Evolutionary conservation across 108 stramenopile genomes (phyloP).

Genomic region (Stephanodiscus minutulus): DNA sequence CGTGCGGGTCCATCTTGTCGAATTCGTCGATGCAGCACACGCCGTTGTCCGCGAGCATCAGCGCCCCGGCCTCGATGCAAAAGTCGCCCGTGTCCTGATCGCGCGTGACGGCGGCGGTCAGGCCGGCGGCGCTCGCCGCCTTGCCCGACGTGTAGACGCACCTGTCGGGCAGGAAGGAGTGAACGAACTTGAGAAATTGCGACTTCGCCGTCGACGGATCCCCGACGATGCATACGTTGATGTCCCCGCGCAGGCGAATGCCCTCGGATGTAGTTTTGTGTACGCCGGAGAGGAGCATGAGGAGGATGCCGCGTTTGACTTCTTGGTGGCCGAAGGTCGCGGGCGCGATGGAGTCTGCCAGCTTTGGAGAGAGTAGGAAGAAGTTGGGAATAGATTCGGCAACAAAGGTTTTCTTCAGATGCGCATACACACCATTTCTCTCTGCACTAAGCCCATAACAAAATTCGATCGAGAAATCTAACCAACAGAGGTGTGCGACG

Average conservation of each 20-base stretch:
- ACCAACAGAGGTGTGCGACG: not conserved
- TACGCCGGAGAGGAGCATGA: constrained; percentile 96
- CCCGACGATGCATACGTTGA: constrained; percentile 98
- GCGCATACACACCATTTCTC: not conserved
- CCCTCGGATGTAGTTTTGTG: constrained; percentile 97
- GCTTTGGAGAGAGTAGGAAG: constrained; percentile 22
- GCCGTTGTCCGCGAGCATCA: constrained; percentile 99
- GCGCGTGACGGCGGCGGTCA: constrained; percentile 95
- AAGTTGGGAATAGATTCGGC: not conserved
- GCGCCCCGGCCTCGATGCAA: constrained; percentile 98
- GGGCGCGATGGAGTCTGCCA: constrained; percentile 91
- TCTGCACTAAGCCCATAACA: not conserved
- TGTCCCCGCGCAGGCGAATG: constrained; percentile 96
- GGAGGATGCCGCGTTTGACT: constrained; percentile 95
- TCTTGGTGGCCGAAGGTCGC: constrained; percentile 95
- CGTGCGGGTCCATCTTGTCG: constrained; percentile 97
- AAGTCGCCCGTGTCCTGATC: constrained; percentile 99
- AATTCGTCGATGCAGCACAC: constrained; percentile 98
- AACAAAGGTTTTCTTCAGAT: constrained; percentile 7
- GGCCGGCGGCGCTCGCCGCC: constrained; percentile 97
- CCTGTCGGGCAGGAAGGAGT: constrained; percentile 89
- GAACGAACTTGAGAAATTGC: constrained; percentile 97
- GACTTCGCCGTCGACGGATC: constrained; percentile 99
- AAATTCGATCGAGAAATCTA: not conserved
- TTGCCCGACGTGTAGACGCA: constrained; percentile 98